Percentiles rank a stretch among this genome's conserved stretches.
Conservation (phyloP, 139 green algal genomes). For the Tetratostichococcus sp. region DNA sequence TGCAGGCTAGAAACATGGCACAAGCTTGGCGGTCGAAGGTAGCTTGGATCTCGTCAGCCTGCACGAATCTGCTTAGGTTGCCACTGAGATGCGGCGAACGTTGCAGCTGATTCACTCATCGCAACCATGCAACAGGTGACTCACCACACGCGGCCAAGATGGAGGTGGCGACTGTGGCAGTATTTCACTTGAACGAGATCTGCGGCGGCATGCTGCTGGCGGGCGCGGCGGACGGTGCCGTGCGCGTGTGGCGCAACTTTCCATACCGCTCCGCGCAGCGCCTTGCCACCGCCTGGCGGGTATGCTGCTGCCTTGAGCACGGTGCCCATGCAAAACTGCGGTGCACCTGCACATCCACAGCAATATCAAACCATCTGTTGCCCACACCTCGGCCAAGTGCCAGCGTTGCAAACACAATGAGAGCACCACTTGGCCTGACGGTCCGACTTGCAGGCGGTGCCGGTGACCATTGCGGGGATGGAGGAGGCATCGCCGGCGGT, state of each 20-base stretch:
- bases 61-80: too few relatives aligned
- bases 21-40: too few relatives aligned
- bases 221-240: conserved; percentile 57
- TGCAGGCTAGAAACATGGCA: too few relatives aligned
- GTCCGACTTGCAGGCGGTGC: background rate
- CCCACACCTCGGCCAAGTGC: too few relatives aligned
- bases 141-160: background rate
- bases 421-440: too few relatives aligned
- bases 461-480: background rate
- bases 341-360: too few relatives aligned
- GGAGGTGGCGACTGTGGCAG: conserved; percentile 13
- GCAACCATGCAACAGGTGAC: conserved; percentile 25
- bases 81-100: too few relatives aligned
- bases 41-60: too few relatives aligned
- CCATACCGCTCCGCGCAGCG: conserved; percentile 34
- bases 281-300: conserved; percentile 72
- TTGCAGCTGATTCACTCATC: too few relatives aligned
- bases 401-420: too few relatives aligned
- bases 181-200: conserved; percentile 72
- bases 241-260: conserved; percentile 75
- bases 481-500: conserved; percentile 5
- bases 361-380: too few relatives aligned
- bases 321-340: conserved; percentile 6
- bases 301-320: conserved; percentile 32
- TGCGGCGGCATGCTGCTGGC: conserved; percentile 57